Percentiles rank a stretch among this genome's conserved stretches.
These are phyloP conservation scores for Lactarius deliciosus DNA, from an alignment of 768 basidiomycete species.

Conservation along the genomic window DNA sequence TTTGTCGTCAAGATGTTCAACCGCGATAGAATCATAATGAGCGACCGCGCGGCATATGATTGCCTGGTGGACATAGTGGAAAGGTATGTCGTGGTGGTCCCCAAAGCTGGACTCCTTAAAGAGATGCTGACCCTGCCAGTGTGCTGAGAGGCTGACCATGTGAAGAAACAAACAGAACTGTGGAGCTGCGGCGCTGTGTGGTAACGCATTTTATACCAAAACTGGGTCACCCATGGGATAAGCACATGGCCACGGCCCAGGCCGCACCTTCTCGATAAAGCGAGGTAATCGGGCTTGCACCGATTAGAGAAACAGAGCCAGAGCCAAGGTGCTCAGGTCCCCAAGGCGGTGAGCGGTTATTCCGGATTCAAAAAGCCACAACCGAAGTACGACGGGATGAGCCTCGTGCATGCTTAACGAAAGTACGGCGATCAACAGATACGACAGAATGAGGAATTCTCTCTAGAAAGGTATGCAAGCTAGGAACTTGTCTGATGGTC, in stretches of 20 bases:
- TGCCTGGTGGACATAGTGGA: constrained; percentile 55
- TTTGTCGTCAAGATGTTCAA: constrained; percentile 47
- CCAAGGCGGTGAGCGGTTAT: neutral
- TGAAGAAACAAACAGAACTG: constrained; percentile 5
- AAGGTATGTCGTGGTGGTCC: constrained; percentile 39
- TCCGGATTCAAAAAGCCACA: neutral
- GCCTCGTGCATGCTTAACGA: no score
- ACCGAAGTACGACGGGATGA: neutral
- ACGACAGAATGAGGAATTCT: no score
- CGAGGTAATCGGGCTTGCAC: neutral
- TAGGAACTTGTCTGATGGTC: no score
- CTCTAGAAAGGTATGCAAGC: no score
- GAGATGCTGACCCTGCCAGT: constrained; percentile 44
- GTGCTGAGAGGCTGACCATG: constrained; percentile 38
- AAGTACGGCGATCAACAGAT: no score
- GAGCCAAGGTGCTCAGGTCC: neutral
- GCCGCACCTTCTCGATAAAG: neutral
- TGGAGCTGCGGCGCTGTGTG: neutral
- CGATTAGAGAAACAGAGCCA: neutral
- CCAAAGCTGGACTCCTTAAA: constrained; percentile 51
- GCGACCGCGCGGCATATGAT: constrained; percentile 48
- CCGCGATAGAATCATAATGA: constrained; percentile 47
- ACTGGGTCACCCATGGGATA: no score
- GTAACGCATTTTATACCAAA: neutral
- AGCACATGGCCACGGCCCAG: no score